Conservation (phyloP, 345 rosid species). For the Acer saccharum region DNA sequence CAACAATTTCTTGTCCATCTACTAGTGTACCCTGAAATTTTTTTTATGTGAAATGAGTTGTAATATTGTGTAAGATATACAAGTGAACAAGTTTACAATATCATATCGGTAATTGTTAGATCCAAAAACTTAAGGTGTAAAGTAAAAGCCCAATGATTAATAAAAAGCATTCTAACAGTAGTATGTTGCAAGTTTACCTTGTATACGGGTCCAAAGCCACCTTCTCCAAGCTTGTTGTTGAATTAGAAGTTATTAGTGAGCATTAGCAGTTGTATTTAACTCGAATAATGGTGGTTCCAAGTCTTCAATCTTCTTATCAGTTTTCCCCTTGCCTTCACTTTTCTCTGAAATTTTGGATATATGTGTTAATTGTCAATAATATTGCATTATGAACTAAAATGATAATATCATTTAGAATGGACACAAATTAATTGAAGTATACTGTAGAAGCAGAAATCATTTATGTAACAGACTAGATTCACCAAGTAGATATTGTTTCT, state of each 20-base stretch:
- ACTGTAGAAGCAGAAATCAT: no score
- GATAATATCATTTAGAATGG: no score
- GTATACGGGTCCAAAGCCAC: slow-evolving; percentile 40
- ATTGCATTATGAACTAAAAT: no score
- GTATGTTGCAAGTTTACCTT: slow-evolving; percentile 16
- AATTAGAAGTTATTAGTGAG: slow-evolving; percentile 23
- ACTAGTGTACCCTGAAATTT: slow-evolving; percentile 9
- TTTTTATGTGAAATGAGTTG: background rate
- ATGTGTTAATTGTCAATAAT: no score
- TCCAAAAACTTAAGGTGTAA: no score
- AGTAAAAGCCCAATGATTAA: no score
- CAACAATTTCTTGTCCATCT: slow-evolving; percentile 26
- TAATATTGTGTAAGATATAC: background rate
- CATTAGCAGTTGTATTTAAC: slow-evolving; percentile 20
- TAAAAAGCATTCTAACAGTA: background rate
- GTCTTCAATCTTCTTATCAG: background rate
- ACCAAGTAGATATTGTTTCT: no score
- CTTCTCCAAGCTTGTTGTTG: slow-evolving; percentile 32
- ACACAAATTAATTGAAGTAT: no score
- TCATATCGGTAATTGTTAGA: no score
- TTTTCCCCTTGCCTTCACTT: no score
- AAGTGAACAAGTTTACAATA: no score
- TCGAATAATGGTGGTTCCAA: slow-evolving; percentile 17
- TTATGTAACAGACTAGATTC: background rate
- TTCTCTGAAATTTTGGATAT: no score